Base-by-base conservation (phyloP, 352 stramenopile species). In the Phytophthora sp. region DNA sequence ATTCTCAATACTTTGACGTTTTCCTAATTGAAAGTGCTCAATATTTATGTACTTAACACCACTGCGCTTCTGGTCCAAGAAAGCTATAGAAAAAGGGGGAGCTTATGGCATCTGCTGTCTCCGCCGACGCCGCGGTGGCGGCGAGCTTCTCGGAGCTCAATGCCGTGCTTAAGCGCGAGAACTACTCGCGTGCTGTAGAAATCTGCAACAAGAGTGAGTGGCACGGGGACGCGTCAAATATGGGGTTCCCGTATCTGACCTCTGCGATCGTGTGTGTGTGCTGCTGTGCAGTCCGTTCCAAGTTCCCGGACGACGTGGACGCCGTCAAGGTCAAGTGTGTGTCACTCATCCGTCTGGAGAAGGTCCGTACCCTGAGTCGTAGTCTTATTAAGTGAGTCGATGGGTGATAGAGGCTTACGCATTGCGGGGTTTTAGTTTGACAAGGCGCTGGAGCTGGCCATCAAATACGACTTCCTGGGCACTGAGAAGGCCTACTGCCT, bases 151-250 rank as follows among this genome's bases (percentile, higher is more conserved):
- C 73, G 63, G 86, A 95, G 80, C 86, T 95, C 46, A 82, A 93
- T 16, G 77, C 80, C 23, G 81, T 80, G 38, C 75, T 95, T 35
- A 80, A 88, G 68, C 79, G 75, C 42, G 86, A 95, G 66, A 91
- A 91, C 73, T 95, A 88, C 66, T 56, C 82, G 18, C 85, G 88
- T 38, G 84, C 82, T 20, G 68, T 95, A 24, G 86, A 94, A 55
- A 89, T 92, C 50, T 92, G 86, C 79, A 95, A 95, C 73, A 94
- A 94, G 71, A 95, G 88, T 93, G 51, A 41, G 81, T 67, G 2
- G 9, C 1, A 6, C 38, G 7, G n/a, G 1, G 16, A 47, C 6
- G 16, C 11, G 0, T 26, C 21, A 51, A 36, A 29, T 16, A 45
- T 15, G 9, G 11, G 11, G 15, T 18, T n/a, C 31, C 23, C 11